These are phyloP conservation scores for Colletotrichum euphorbiae DNA, from an alignment of 2,329 filamentous ascomycete species.

Conservation along the genomic window DNA sequence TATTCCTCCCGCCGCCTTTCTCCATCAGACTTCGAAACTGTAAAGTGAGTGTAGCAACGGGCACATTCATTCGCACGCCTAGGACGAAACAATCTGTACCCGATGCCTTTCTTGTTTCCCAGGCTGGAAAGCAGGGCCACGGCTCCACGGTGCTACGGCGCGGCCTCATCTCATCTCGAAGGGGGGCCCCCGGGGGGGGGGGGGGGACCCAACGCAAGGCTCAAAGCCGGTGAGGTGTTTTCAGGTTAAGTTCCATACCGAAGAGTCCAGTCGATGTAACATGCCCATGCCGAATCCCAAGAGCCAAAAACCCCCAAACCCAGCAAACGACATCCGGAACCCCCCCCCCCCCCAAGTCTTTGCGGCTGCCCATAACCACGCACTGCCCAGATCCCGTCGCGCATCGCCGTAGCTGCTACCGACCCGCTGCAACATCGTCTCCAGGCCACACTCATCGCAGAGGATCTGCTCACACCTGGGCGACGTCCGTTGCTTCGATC, in stretches of 20 bases:
- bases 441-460: neutral
- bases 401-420: slow-evolving; percentile 7
- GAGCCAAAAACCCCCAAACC: no score
- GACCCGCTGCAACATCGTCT: no score
- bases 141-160: slow-evolving; percentile 2
- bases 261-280: neutral
- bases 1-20: neutral
- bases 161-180: slow-evolving; percentile 14
- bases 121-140: neutral
- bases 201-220: neutral
- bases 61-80: neutral
- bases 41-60: no score
- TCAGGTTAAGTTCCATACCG: no score
- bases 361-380: no score
- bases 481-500: neutral
- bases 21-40: no score
- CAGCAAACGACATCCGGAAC: no score
- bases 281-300: no score
- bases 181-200: neutral
- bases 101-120: neutral
- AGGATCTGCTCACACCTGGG: neutral
- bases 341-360: no score
- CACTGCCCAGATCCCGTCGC: slow-evolving; percentile 3
- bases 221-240: neutral
- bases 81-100: neutral